A percentile compares a stretch with the other conserved stretches of the same genome.
Conservation (phyloP, 345 rosid species). For the Aurinia saxatilis region DNA sequence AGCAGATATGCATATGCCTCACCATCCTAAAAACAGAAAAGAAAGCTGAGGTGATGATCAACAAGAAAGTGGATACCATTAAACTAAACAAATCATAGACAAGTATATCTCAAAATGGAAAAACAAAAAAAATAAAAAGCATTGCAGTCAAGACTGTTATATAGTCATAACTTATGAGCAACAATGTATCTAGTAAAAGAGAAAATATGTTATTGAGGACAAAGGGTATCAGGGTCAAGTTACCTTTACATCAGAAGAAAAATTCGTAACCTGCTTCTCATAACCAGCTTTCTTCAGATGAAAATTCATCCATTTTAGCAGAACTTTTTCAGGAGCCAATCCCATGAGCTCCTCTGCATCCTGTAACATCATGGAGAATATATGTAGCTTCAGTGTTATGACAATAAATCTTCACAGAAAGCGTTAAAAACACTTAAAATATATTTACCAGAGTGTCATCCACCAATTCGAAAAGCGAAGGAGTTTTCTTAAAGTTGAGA, state of each 20-base stretch:
- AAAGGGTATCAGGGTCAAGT: conserved; percentile 15
- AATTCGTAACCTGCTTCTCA: conserved; percentile 79
- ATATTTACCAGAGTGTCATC: conserved; percentile 63
- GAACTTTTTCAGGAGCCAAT: conserved; percentile 88
- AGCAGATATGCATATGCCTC: conserved; percentile 95
- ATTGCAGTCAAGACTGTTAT: background rate
- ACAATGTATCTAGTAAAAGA: background rate
- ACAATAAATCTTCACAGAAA: background rate
- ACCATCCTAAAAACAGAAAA: conserved; percentile 59
- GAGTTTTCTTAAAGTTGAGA: conserved; percentile 92
- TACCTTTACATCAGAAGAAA: conserved; percentile 95
- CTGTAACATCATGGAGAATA: conserved; percentile 34
- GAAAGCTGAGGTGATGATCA: conserved; percentile 14
- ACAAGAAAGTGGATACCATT: background rate
- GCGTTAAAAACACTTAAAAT: background rate
- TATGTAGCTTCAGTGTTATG: conserved; percentile 3
- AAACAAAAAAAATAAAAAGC: background rate
- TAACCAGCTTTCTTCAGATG: conserved; percentile 96
- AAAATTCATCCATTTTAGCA: conserved; percentile 97
- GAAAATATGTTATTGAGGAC: background rate
- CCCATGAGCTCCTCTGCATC: conserved; percentile 94
- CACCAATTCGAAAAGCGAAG: conserved; percentile 82
- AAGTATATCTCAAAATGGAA: background rate
- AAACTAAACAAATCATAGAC: background rate
- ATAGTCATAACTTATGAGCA: background rate